A percentile compares a stretch with the other conserved stretches of the same genome.
These are phyloP conservation scores for Alternaria rosae DNA, from an alignment of 2,329 filamentous ascomycete species.

Conservation along the genomic window DNA sequence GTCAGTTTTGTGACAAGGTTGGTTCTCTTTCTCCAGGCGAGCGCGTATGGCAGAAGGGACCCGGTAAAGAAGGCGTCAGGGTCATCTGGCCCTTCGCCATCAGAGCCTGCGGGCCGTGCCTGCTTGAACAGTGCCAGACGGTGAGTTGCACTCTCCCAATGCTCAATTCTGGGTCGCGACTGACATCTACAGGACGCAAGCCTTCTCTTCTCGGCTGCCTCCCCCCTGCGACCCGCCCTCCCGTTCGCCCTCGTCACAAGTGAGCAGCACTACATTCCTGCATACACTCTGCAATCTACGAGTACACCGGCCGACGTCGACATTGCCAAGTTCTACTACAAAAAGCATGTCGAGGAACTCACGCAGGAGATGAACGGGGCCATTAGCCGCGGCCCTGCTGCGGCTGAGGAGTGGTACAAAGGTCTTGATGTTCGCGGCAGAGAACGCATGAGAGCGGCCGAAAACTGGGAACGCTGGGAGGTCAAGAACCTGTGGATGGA, in stretches of 20 bases:
- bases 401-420: slow-evolving; percentile 80
- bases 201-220: slow-evolving; percentile 68
- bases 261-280: slow-evolving; percentile 67
- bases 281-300: slow-evolving; percentile 62
- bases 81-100: slow-evolving; percentile 76
- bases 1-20: slow-evolving; percentile 70
- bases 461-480: slow-evolving; percentile 80
- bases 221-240: slow-evolving; percentile 71
- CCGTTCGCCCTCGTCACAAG: slow-evolving; percentile 71
- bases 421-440: slow-evolving; percentile 71
- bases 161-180: slow-evolving; percentile 17
- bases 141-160: slow-evolving; percentile 56
- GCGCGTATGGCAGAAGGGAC: slow-evolving; percentile 66
- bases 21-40: slow-evolving; percentile 37
- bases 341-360: slow-evolving; percentile 68
- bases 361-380: slow-evolving; percentile 69
- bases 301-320: slow-evolving; percentile 58
- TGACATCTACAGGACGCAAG: slow-evolving; percentile 68
- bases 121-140: slow-evolving; percentile 68
- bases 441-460: slow-evolving; percentile 65
- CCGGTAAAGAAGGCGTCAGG: slow-evolving; percentile 66
- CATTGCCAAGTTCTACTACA: slow-evolving; percentile 72
- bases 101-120: slow-evolving; percentile 71
- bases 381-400: slow-evolving; percentile 70
- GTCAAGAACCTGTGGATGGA: slow-evolving; percentile 47